A percentile compares a stretch with the other conserved stretches of the same genome.
These are phyloP conservation scores for Monotropa hypopitys DNA, from an alignment of 179 eudicot species.

Conservation along the genomic window DNA sequence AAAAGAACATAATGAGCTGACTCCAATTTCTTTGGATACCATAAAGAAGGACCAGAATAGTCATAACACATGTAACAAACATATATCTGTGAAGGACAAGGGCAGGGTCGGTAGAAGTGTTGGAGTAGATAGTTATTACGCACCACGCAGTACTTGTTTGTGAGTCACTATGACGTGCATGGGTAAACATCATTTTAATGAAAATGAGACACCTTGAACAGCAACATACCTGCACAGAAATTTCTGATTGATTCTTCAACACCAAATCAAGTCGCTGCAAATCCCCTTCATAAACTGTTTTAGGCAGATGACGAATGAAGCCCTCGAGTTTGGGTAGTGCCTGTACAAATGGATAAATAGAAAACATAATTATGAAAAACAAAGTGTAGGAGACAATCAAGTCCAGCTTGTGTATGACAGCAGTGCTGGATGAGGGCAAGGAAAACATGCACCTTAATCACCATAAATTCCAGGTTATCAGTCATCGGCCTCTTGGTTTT, in stretches of 20 bases:
- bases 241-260: conserved; percentile 56
- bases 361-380: background rate
- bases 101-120: background rate
- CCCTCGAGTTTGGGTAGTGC: conserved; percentile 82
- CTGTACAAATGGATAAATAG: conserved; percentile 24
- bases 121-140: background rate
- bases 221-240: conserved; percentile 58
- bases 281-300: conserved; percentile 69
- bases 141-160: background rate
- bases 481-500: conserved; percentile 33
- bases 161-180: background rate
- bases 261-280: conserved; percentile 59
- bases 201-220: background rate
- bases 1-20: background rate
- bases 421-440: background rate
- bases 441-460: conserved; percentile 59
- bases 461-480: conserved; percentile 55
- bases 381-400: background rate
- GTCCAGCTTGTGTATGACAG: background rate
- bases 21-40: background rate
- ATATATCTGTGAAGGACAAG: background rate
- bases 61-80: background rate
- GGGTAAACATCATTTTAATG: background rate
- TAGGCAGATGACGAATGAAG: conserved; percentile 46
- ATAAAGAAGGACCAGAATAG: background rate